Conservation (phyloP, 148 eudicot species). For the Fagopyrum esculentum region DNA sequence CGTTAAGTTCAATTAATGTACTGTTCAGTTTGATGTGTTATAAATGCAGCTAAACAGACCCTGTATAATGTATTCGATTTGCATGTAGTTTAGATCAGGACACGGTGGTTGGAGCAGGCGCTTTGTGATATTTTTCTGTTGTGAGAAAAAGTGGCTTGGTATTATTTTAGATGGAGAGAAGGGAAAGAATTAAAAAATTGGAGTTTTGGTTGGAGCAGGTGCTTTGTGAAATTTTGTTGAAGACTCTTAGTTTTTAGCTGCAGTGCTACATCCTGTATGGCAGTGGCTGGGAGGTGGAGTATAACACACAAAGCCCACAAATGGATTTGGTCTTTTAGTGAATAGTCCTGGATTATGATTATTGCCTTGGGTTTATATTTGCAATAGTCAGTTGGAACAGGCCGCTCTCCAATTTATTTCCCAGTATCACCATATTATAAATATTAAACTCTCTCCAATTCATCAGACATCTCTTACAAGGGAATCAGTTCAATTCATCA, state of each 20-base stretch:
- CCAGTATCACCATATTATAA: no score
- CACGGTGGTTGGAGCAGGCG: background rate
- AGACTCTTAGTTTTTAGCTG: background rate
- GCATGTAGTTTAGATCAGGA: background rate
- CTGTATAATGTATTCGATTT: background rate
- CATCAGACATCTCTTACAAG: background rate
- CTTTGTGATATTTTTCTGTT: background rate
- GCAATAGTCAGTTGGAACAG: background rate
- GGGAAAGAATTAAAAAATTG: background rate
- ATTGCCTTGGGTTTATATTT: background rate
- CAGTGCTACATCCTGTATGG: background rate
- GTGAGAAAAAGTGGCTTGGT: background rate
- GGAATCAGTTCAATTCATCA: background rate
- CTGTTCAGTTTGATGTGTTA: background rate
- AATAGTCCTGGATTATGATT: background rate
- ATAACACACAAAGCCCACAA: background rate
- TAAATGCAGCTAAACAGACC: background rate
- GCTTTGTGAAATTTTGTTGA: background rate
- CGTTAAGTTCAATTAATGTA: background rate
- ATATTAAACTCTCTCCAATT: background rate
- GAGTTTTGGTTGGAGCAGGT: background rate
- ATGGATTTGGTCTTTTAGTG: background rate
- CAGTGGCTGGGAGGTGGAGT: background rate
- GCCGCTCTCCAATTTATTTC: no score
- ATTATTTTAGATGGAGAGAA: background rate